Percentiles rank a stretch among this genome's conserved stretches.
phyloP scores from a whole-genome alignment of 306 rosid species.

The Elaeagnus macrophylla region DNA sequence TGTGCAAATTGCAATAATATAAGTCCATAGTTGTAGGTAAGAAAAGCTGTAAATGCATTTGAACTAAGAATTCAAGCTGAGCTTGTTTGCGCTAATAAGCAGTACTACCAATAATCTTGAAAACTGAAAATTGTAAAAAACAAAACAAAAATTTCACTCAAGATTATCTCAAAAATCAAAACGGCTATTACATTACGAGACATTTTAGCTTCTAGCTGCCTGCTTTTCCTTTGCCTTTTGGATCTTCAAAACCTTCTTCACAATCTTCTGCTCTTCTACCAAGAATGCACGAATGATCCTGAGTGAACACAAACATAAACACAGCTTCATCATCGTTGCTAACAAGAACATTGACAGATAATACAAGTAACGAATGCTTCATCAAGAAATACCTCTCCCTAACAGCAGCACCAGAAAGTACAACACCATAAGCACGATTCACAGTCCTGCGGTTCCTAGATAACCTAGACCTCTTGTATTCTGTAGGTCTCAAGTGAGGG shows the following conservation, averaged over 20 bases:
- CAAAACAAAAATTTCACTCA: no score
- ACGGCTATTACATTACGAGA: no score
- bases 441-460: slow-evolving; percentile 75
- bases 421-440: slow-evolving; percentile 78
- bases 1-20: no score
- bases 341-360: no score
- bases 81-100: no score
- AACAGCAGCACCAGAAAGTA: slow-evolving; percentile 73
- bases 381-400: slow-evolving; percentile 50
- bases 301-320: background rate
- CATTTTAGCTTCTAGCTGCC: slow-evolving; percentile 41
- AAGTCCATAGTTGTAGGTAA: no score
- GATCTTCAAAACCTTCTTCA: slow-evolving; percentile 90
- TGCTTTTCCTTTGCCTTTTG: slow-evolving; percentile 80
- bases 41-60: no score
- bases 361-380: no score
- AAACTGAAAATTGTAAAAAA: no score
- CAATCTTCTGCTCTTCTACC: slow-evolving; percentile 89
- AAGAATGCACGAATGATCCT: slow-evolving; percentile 82
- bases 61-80: no score
- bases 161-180: no score
- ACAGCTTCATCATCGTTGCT: background rate
- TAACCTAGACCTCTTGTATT: slow-evolving; percentile 75
- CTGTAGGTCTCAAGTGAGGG: slow-evolving; percentile 84
- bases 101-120: no score